Percentiles rank a stretch among this genome's conserved stretches.
These are phyloP conservation scores for Penicillium sp. DNA, from an alignment of 2,329 filamentous ascomycete genomes.

Conservation along the genomic window DNA sequence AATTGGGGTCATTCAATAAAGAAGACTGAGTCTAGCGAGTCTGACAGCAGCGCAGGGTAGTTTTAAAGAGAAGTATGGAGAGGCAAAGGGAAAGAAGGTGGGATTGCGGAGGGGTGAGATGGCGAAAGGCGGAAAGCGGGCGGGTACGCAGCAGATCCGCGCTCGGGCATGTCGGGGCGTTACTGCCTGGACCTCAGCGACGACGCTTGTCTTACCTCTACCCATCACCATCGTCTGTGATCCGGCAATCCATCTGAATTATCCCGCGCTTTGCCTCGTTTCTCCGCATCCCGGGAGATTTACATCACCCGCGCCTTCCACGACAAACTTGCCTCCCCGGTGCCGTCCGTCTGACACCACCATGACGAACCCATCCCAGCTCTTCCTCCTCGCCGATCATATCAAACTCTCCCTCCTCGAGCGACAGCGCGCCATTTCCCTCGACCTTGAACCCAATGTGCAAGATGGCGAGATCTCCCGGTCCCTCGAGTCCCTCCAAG, in stretches of 20 bases:
- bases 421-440: constrained; percentile 80
- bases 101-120: constrained; percentile 23
- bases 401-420: constrained; percentile 95
- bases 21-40: neutral
- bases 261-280: constrained; percentile 9
- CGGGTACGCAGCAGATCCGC: neutral
- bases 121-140: constrained; percentile 32
- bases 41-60: neutral
- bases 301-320: constrained; percentile 4
- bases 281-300: neutral
- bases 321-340: constrained; percentile 1
- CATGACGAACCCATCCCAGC: constrained; percentile 69
- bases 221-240: constrained; percentile 11
- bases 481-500: constrained; percentile 83
- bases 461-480: constrained; percentile 89
- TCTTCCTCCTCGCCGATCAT: constrained; percentile 93
- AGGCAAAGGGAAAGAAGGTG: constrained; percentile 19
- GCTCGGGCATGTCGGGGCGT: constrained; percentile 9
- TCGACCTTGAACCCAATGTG: constrained; percentile 77
- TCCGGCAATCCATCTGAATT: constrained; percentile 7
- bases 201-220: constrained; percentile 23
- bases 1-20: constrained; percentile 13
- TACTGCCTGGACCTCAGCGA: constrained; percentile 20
- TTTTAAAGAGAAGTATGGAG: constrained; percentile 3
- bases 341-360: constrained; percentile 35